Conservation (phyloP, 2,329 filamentous ascomycete genomes). For the Dothideomycetidae sp. region DNA sequence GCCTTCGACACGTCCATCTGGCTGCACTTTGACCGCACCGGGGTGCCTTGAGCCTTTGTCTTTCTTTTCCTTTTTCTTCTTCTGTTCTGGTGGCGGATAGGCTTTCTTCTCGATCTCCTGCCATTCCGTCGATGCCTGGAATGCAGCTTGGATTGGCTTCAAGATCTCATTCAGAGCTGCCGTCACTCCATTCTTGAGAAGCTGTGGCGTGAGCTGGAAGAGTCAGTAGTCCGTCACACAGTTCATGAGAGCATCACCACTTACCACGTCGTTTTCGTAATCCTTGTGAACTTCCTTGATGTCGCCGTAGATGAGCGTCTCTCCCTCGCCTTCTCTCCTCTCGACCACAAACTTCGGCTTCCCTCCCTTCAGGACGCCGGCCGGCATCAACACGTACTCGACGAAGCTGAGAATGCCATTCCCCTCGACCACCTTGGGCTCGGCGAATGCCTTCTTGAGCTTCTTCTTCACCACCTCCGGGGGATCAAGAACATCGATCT, state of each 20-base stretch:
- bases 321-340: constrained; percentile 50
- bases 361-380: constrained; percentile 45
- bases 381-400: constrained; percentile 74
- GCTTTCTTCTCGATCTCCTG: constrained; percentile 62
- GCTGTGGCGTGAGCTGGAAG: constrained; percentile 62
- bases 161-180: constrained; percentile 60
- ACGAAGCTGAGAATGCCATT: constrained; percentile 82
- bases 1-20: constrained; percentile 33
- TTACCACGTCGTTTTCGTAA: constrained; percentile 62
- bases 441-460: constrained; percentile 69
- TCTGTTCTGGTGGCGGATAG: constrained; percentile 54
- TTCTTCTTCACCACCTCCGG: constrained; percentile 66
- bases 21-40: constrained; percentile 32
- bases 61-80: constrained; percentile 56
- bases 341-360: constrained; percentile 50
- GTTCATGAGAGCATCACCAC: no score
- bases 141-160: constrained; percentile 63
- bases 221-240: background rate
- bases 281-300: constrained; percentile 65
- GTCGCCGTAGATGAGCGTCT: constrained; percentile 65
- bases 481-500: constrained; percentile 83
- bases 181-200: constrained; percentile 72
- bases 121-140: constrained; percentile 60
- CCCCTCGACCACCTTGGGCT: constrained; percentile 61
- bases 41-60: constrained; percentile 57